A percentile compares a stretch with the other conserved stretches of the same genome.
phyloP scores from a whole-genome alignment of 305 asterid species.

The Fraxinus greggii region DNA sequence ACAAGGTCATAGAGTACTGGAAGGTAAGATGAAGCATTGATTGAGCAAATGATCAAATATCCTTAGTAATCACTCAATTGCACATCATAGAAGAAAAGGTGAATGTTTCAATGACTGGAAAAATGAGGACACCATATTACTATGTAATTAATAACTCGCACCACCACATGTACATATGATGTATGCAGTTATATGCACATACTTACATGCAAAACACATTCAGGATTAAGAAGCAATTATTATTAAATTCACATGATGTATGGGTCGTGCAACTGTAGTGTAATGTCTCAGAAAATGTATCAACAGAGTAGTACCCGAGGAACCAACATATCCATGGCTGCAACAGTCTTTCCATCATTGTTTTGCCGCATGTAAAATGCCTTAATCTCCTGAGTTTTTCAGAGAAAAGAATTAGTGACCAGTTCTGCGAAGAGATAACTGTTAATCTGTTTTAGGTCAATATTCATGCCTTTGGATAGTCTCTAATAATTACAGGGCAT shows the following conservation, averaged over 20 bases:
- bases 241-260: neutral
- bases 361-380: slow-evolving; percentile 98
- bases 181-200: neutral
- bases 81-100: neutral
- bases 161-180: neutral
- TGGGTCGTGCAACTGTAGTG: neutral
- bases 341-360: slow-evolving; percentile 96
- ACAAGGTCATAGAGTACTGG: neutral
- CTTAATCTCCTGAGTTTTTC: slow-evolving; percentile 69
- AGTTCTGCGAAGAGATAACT: slow-evolving; percentile 12
- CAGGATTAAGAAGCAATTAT: neutral
- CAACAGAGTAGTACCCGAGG: slow-evolving; percentile 68
- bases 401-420: slow-evolving; percentile 20
- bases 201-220: neutral
- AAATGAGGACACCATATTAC: neutral
- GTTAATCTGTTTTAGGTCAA: slow-evolving; percentile 11
- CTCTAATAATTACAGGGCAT: slow-evolving; percentile 89
- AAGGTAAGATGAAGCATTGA: neutral
- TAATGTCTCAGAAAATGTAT: slow-evolving; percentile 3
- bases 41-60: neutral
- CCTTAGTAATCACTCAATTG: neutral
- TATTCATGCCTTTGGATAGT: slow-evolving; percentile 82
- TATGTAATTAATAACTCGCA: neutral
- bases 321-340: slow-evolving; percentile 99
- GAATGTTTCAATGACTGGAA: neutral